Base-by-base conservation (phyloP, 2,329 filamentous ascomycete genomes). In the Exophiala alcalophila region DNA sequence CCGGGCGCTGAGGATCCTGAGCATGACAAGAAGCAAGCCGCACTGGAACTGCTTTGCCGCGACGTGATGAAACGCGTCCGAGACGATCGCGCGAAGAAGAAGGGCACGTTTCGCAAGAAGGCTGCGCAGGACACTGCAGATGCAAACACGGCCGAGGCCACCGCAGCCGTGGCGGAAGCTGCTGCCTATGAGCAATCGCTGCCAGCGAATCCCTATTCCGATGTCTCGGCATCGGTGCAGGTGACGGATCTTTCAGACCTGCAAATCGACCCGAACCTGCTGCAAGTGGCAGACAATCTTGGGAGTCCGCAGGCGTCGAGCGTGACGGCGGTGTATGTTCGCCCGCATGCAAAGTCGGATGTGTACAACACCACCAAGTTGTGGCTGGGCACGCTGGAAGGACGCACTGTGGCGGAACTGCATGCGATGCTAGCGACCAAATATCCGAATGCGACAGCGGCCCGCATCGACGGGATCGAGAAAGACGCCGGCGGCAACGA, bases 31-130 rank as follows among this genome's bases (percentile, higher is more conserved):
- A 85, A 81, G 59, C 59, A 78, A 23, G 81, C 77, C 52, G 83
- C 83, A 1, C 62, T 90, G 32, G 83, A 90, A 49, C 71, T 84
- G 0, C 66, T 92, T 3, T 84, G 83, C 38, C 75, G 81, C 37
- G 86, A 91, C 63, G 83, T 87, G 12, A 82, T 86, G 74, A 90
- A 90, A 65, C 74, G 86, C 33, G 72, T 84, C 39, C 77, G 83
- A 24, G 83, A 87, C 55, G 81, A 86, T 51, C 76, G 78, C 46
- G 70, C 70, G 1, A 78, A 77, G 52, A 67, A 67, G 10, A 68
- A 68, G 49, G 49, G 49, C 6, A 49, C 41, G 14, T 52, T 52
- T n/a, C 32, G 49, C 9, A 66, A 60, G 63, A 60, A 58, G 60
- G 57, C 62, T 4, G 43, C 37, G 10, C 47, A 37, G 41, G 50